Evolutionary conservation across 2,329 filamentous ascomycete species (phyloP), one percentile per base, ranked within the genome.

Genomic region (Leptographium flavum): DNA sequence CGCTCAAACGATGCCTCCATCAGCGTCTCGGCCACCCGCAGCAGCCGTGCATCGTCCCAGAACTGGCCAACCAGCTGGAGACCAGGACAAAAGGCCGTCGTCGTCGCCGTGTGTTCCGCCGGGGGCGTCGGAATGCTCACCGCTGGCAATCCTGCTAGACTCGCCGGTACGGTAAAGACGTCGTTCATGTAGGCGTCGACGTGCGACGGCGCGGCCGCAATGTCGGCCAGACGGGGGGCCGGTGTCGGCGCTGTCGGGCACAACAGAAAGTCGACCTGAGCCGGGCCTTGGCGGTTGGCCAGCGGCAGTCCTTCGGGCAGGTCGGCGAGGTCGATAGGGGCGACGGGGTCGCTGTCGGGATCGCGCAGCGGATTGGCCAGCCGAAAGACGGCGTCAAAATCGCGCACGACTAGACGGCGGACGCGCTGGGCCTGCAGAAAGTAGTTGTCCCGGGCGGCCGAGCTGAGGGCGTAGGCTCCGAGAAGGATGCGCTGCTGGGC

Each of bases 91-190:
- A 45, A 47, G 2, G 47, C 11, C 14, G 31, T 27, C 22, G 40
- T 8, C n/a, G 59, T 54, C 2, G 60, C 57, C 6, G 52, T 54
- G 8, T 53, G 7, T 2, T 9, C 13, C 4, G 10, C 5, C 17
- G 31, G 30, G 14, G 1, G 54, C 48, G 19, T 50, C 49, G 92
- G 90, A 11, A 98, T 70, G 53, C 83, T 95, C 42, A 95, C 74
- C 11, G 88, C 85, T 3, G 92, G 92, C 45, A 98, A 66, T 0
- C 92, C 92, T 1, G 90, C 92, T 52, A 98, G 67, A 63, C 87
- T 95, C 2, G 90, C 87, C 1, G 92, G 92, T 2, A 98, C 90
- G 0, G 92, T 96, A 55, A 96, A 90, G 2, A 96, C 82, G 63
- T 98, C 92, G 56, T 92, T 94, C 69, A 84, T 83, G 58, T 95